A percentile compares a stretch with the other conserved stretches of the same genome.
phyloP scores from a whole-genome alignment of 1,284 basidiomycete species.

The Peniophora sp. region DNA sequence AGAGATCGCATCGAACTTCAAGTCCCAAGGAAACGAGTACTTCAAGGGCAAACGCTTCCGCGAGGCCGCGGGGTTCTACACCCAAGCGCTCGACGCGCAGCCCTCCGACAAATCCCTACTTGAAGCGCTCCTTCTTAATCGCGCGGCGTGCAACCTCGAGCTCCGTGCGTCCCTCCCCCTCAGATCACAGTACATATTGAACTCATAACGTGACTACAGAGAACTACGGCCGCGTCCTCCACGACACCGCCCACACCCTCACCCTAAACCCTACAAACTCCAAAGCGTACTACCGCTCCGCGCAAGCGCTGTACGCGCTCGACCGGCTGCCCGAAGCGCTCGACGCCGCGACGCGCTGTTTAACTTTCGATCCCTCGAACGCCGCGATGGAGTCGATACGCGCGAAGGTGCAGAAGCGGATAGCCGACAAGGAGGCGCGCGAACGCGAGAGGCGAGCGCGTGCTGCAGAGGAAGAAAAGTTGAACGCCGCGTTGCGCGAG shows the following conservation, averaged over 20 bases:
- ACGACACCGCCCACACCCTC: slow-evolving; percentile 76
- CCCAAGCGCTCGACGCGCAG: slow-evolving; percentile 80
- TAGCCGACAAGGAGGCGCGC: slow-evolving; percentile 35
- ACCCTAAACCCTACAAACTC: slow-evolving; percentile 52
- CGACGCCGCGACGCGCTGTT: slow-evolving; percentile 69
- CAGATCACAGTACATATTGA: slow-evolving; percentile 1
- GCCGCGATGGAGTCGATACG: slow-evolving; percentile 36
- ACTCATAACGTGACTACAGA: slow-evolving; percentile 27
- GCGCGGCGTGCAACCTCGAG: slow-evolving; percentile 90
- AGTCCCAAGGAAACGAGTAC: slow-evolving; percentile 93
- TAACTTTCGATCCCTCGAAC: slow-evolving; percentile 52
- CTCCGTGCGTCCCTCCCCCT: slow-evolving; percentile 46
- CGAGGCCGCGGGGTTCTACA: slow-evolving; percentile 88
- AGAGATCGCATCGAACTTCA: slow-evolving; percentile 92
- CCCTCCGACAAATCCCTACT: slow-evolving; percentile 57
- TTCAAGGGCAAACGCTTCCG: slow-evolving; percentile 81
- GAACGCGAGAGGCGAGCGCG: slow-evolving; percentile 46
- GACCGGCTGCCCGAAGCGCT: slow-evolving; percentile 71
- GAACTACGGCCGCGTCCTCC: slow-evolving; percentile 80
- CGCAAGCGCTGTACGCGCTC: slow-evolving; percentile 64
- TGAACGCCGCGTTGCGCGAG: slow-evolving; percentile 58
- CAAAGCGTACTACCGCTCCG: slow-evolving; percentile 84
- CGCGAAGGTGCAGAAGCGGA: slow-evolving; percentile 36
- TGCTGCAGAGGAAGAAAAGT: slow-evolving; percentile 33
- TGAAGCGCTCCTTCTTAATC: slow-evolving; percentile 78